A percentile compares a stretch with the other conserved stretches of the same genome.
These are phyloP conservation scores for Xylaria sp. DNA, from an alignment of 2,329 filamentous ascomycete species.

Conservation along the genomic window DNA sequence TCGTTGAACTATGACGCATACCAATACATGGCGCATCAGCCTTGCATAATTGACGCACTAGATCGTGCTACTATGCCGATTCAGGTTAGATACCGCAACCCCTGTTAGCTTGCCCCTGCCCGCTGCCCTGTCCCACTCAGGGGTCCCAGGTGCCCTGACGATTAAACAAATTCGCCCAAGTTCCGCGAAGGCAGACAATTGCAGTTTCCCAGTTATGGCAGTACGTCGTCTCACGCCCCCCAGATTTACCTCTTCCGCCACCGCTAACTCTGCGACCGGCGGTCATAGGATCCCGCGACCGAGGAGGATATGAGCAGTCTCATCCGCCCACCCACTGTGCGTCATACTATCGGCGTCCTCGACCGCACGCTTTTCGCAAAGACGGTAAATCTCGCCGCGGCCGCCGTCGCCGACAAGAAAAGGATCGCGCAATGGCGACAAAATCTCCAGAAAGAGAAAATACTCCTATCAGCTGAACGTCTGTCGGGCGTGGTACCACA, in stretches of 20 bases:
- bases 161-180: conserved; percentile 9
- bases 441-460: conserved; percentile 71
- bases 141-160: conserved; percentile 1
- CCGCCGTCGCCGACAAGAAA: conserved; percentile 78
- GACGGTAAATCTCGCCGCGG: conserved; percentile 80
- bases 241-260: background rate
- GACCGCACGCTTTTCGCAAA: conserved; percentile 87
- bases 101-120: conserved; percentile 29
- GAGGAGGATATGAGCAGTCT: conserved; percentile 63
- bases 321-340: conserved; percentile 81
- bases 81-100: conserved; percentile 9
- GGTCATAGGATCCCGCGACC: conserved; percentile 35
- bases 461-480: conserved; percentile 73
- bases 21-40: conserved; percentile 34
- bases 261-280: conserved; percentile 28
- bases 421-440: conserved; percentile 79
- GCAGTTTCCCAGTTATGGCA: conserved; percentile 39
- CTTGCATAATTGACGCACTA: conserved; percentile 38
- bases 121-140: conserved; percentile 7
- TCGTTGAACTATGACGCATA: conserved; percentile 44
- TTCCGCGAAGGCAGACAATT: conserved; percentile 17
- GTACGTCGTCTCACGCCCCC: conserved; percentile 34
- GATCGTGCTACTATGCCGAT: background rate
- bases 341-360: conserved; percentile 60
- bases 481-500: conserved; percentile 72